Conservation (phyloP, 768 basidiomycete species). For the Suillus hirtellus region DNA sequence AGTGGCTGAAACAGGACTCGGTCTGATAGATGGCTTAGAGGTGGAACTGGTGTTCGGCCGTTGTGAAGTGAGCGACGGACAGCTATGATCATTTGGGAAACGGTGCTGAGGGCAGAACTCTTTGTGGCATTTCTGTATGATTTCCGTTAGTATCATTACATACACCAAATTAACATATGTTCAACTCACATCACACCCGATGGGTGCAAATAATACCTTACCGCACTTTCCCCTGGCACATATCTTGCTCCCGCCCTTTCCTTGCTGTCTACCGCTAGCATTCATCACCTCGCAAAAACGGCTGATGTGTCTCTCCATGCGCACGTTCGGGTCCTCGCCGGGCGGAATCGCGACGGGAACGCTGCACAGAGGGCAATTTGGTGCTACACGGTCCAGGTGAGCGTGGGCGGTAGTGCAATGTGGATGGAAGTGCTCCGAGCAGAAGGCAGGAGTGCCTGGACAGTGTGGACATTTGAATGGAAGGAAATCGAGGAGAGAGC, state of each 20-base stretch:
- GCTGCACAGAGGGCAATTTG: conserved; percentile 78
- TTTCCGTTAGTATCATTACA: conserved; percentile 2
- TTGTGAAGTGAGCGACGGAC: conserved; percentile 33
- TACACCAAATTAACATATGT: conserved; percentile 1
- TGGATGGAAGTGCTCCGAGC: conserved; percentile 76
- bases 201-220: conserved; percentile 74
- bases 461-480: conserved; percentile 89
- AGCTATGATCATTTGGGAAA: conserved; percentile 72
- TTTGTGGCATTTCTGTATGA: conserved; percentile 59
- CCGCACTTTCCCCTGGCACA: conserved; percentile 66
- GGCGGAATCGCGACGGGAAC: conserved; percentile 72
- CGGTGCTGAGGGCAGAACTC: conserved; percentile 81
- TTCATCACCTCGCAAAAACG: conserved; percentile 69
- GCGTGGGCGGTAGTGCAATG: conserved; percentile 60
- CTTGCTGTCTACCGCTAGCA: conserved; percentile 43
- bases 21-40: not conserved
- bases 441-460: conserved; percentile 50
- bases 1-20: conserved; percentile 15
- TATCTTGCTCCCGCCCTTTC: conserved; percentile 47
- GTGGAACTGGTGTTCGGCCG: not conserved
- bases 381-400: conserved; percentile 73
- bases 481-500: conserved; percentile 77
- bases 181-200: conserved; percentile 67
- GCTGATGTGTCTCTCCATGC: conserved; percentile 76
- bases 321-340: conserved; percentile 77